phyloP scores from a whole-genome alignment of 169 alveolate species.

The Cryptosporidium tyzzeri region DNA sequence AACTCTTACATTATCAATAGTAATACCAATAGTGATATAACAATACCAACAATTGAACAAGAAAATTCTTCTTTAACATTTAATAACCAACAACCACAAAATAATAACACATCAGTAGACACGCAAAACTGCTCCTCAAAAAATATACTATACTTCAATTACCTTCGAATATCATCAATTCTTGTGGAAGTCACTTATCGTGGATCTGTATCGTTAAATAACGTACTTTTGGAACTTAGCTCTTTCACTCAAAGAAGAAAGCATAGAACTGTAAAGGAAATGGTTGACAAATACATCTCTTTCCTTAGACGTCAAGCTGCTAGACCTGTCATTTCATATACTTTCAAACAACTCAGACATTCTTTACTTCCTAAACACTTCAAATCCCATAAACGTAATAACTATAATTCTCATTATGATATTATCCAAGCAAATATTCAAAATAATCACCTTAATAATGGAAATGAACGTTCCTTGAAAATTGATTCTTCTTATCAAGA shows the following conservation, averaged over 20 bases:
- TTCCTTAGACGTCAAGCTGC: conserved; percentile 67
- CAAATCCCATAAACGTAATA: conserved; percentile 54
- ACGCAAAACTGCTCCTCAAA: conserved; percentile 14
- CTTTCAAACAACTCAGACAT: conserved; percentile 64
- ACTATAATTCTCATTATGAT: conserved; percentile 29
- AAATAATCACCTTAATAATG: not conserved
- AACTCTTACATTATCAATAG: not conserved
- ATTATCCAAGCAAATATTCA: not conserved
- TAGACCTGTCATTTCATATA: conserved; percentile 57
- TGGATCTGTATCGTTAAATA: conserved; percentile 60
- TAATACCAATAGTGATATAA: not conserved
- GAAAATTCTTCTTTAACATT: not conserved
- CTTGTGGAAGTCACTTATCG: conserved; percentile 70
- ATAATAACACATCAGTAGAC: not conserved
- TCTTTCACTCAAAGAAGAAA: conserved; percentile 70
- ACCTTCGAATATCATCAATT: conserved; percentile 63
- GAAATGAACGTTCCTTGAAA: not conserved
- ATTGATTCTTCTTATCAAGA: not conserved
- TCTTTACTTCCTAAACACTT: conserved; percentile 63
- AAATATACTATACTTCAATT: conserved; percentile 57
- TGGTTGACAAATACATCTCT: conserved; percentile 65
- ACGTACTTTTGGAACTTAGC: conserved; percentile 57
- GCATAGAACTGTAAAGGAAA: conserved; percentile 37
- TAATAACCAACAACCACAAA: not conserved
- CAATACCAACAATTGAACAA: not conserved